A percentile compares a stretch with the other conserved stretches of the same genome.
Conservation (phyloP, 257 asterid species). For the Solanum bulbocastanum region DNA sequence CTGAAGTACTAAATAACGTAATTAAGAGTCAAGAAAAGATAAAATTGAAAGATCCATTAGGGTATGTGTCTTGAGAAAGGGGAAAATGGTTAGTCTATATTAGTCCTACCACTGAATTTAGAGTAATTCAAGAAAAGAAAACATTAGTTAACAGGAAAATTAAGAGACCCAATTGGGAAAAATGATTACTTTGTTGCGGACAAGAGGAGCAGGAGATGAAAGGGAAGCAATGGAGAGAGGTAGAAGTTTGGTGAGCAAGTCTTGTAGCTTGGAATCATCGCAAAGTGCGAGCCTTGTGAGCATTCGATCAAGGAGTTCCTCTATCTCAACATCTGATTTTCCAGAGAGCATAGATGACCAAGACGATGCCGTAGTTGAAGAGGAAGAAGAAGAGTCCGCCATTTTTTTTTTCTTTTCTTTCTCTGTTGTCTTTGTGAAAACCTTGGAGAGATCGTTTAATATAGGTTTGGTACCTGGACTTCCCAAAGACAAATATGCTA, state of each 20-base stretch:
- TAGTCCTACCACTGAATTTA: neutral
- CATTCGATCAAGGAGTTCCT: conserved; percentile 81
- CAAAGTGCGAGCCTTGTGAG: conserved; percentile 89
- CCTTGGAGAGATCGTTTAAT: neutral
- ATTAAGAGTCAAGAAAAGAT: neutral
- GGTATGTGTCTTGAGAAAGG: neutral
- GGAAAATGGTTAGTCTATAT: neutral
- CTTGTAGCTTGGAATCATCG: conserved; percentile 80
- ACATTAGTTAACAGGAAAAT: neutral
- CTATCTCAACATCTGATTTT: conserved; percentile 63
- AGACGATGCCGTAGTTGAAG: conserved; percentile 17
- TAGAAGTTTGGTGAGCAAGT: conserved; percentile 83
- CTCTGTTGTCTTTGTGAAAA: neutral
- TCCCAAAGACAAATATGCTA: neutral
- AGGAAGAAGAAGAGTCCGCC: conserved; percentile 43
- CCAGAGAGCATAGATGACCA: conserved; percentile 52
- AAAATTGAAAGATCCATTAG: neutral
- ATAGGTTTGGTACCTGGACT: neutral
- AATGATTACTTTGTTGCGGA: conserved; percentile 72
- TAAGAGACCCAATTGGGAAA: neutral
- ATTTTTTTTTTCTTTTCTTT: conserved; percentile 1
- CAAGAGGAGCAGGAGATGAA: conserved; percentile 43
- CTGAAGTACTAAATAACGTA: neutral
- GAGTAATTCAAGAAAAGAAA: neutral
- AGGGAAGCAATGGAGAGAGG: conserved; percentile 85